Base-by-base conservation (phyloP, 768 basidiomycete species). In the Coprinopsis marcescibilis region DNA sequence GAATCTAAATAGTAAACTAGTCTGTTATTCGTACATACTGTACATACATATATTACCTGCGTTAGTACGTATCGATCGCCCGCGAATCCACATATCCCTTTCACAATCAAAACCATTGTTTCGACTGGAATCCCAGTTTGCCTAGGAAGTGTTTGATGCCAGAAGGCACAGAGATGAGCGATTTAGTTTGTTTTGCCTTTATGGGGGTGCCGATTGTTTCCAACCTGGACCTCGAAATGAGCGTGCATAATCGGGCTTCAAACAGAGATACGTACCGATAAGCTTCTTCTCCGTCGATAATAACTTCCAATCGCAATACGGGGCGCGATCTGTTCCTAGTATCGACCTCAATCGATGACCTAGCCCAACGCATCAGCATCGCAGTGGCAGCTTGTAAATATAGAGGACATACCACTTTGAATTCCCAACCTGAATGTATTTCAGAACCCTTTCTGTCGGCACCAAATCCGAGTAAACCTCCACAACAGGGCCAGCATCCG, bases 311-410 rank as follows among this genome's bases (percentile, higher is more conserved):
- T 20, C 67, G 66, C 14, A 85, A 60, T 11, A 62, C 67, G 0
- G 87, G 87, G 19, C 65, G 64, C 24, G 66, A 57, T 3, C 62
- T 54, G 52, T 82, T 67, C 23, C 70, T 68, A 1, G 83, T 85
- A 57, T 90, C 82, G 20, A 90, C 66, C 58, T 85, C 83, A 36
- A 90, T 72, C 0, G 80, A 62, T 1, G 83, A 78, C 78, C 82
- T 85, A 48, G 2, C 26, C 29, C 20, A 24, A 25, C 4, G 5
- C 19, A 35, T 50, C 21, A 40, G 5, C 4, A 14, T n/a, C 24
- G 19, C 13, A 35, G 42, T 23, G 1, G 5, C 36, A 4, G 21
- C 8, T 29, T 11, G 30, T 10, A 32, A n/a, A 19, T 17, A 13
- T 2, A 12, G 48, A 27, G 6, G 17, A 53, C 69, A 34, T 32